phyloP scores from a whole-genome alignment of 495 filamentous ascomycete genomes.

The Podospora conica region DNA sequence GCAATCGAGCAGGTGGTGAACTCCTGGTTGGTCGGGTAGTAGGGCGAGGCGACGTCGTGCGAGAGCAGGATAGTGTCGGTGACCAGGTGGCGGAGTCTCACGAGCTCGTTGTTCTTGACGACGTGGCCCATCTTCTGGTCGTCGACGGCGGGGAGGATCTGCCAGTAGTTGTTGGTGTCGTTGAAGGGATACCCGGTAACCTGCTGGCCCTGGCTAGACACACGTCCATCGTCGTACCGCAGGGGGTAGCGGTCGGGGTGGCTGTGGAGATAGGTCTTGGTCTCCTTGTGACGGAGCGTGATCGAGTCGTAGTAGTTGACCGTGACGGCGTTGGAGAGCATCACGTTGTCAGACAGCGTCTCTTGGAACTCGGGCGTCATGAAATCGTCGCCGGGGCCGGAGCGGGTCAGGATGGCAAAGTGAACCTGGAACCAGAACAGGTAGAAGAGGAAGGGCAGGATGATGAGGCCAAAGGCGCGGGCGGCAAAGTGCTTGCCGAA shows the following conservation, averaged over 20 bases:
- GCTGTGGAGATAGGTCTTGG: constrained; percentile 91
- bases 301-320: constrained; percentile 90
- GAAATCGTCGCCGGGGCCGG: constrained; percentile 95
- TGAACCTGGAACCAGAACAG: constrained; percentile 99
- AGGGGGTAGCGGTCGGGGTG: constrained; percentile 85
- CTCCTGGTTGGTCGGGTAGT: constrained; percentile 95
- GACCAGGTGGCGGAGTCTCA: constrained; percentile 80
- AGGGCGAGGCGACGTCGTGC: constrained; percentile 98
- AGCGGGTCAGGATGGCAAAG: constrained; percentile 80
- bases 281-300: constrained; percentile 90
- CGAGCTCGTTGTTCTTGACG: constrained; percentile 78
- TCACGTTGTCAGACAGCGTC: constrained; percentile 86
- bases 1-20: constrained; percentile 78
- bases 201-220: constrained; percentile 96
- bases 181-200: constrained; percentile 97
- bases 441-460: constrained; percentile 94
- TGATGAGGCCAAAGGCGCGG: constrained; percentile 71
- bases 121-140: constrained; percentile 49
- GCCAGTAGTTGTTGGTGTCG: constrained; percentile 98
- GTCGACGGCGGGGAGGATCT: constrained; percentile 66
- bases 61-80: constrained; percentile 84
- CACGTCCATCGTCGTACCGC: constrained; percentile 93
- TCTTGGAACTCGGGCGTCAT: constrained; percentile 98
- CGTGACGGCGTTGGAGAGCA: constrained; percentile 76
- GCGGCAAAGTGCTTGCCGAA: constrained; percentile 90